Base-by-base conservation (phyloP, 1,284 basidiomycete genomes). In the Tilletia horrida region DNA sequence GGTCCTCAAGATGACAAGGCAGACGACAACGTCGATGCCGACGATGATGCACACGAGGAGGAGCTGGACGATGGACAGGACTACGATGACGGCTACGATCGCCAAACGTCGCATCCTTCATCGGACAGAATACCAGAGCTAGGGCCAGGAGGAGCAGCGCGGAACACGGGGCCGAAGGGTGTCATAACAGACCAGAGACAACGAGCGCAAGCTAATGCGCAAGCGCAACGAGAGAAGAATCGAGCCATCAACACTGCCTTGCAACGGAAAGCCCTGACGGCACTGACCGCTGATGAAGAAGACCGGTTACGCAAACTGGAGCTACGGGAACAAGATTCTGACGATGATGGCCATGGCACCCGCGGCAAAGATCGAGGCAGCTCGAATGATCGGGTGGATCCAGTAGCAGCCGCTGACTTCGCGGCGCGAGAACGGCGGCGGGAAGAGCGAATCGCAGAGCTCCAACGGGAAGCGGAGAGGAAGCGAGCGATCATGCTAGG, bases 91-190 rank as follows among this genome's bases (percentile, higher is more conserved):
- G 35, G 4, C 6, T 9, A 64, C 6, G 57, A 40, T 11, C 6
- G 11, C 6, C 4, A 40, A 11, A 40, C 11, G 6, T 40, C 35
- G 11, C 11, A 40, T 40, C 35, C 35, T 40, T 40, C 35, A 40
- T 6, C 35, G 6, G 35, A 40, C 35, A 40, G 35, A 11, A 40
- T 40, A 40, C 35, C 35, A 4, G 6, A 40, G 35, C 14, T n/a
- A 16, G 27, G n/a, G 7, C 14, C 11, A 9, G 44, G 44, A 52
- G 40, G 59, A 21, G 59, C 25, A 31, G 42, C 23, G 14, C 50
- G 27, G 21, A 68, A 75, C 25, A 77, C 76, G 7, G 76, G 76
- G 7, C 75, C 73, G 35, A 78, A 78, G 59, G 76, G 76, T 29
- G 76, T 78, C 16, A 48, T 74, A 18, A 67, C 68, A 13, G 76